Percentiles rank a stretch among this genome's conserved stretches.
phyloP scores from a whole-genome alignment of 768 basidiomycete genomes.

The Trametes villosa region DNA sequence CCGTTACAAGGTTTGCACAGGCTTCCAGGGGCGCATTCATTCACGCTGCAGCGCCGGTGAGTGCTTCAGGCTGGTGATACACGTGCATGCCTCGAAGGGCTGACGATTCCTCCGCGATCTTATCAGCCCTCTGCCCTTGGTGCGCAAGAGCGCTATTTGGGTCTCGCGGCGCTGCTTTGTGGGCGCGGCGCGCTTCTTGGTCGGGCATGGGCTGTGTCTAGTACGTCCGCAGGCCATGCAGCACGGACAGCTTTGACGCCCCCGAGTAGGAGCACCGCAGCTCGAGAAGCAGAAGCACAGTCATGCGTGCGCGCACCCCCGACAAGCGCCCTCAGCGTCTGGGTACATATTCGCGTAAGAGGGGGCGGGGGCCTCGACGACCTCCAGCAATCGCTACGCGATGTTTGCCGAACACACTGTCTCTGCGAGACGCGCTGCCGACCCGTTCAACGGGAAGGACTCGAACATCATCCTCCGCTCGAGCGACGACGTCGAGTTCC shows the following conservation, averaged over 20 bases:
- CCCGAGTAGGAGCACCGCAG: too few species aligned
- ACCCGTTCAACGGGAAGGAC: constrained; percentile 12
- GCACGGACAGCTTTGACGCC: too few species aligned
- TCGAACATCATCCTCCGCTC: constrained; percentile 14
- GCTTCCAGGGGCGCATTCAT: not conserved
- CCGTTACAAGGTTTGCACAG: not conserved
- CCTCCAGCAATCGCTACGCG: not conserved
- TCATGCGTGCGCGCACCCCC: too few species aligned
- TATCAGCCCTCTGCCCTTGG: not conserved
- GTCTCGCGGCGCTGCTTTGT: not conserved
- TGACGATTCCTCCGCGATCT: not conserved
- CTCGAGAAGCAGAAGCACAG: too few species aligned
- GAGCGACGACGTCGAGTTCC: constrained; percentile 17
- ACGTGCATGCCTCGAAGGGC: not conserved
- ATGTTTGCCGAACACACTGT: too few species aligned
- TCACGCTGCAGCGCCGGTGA: not conserved
- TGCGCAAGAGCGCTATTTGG: not conserved
- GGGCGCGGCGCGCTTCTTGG: not conserved
- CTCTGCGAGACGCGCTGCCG: not conserved
- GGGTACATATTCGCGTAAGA: too few species aligned
- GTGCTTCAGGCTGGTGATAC: not conserved
- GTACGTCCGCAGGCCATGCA: too few species aligned
- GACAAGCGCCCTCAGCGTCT: too few species aligned
- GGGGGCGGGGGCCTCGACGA: too few species aligned
- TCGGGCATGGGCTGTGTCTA: too few species aligned